Base-by-base conservation (phyloP, 306 rosid species). In the Sphenostylis stenocarpa region DNA sequence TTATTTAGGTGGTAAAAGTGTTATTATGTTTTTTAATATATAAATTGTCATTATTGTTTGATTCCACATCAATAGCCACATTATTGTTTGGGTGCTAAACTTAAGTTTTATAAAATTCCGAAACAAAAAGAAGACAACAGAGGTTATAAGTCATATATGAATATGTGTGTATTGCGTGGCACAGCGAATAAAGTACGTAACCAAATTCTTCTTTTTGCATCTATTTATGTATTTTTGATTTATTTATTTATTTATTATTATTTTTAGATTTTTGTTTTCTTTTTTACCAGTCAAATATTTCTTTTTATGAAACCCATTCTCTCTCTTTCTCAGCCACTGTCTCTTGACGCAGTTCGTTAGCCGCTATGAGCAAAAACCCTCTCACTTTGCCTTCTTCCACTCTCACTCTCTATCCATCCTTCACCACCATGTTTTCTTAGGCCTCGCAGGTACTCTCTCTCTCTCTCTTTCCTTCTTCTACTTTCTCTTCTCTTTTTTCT, bases 261-360 rank as follows among this genome's bases (percentile, higher is more conserved):
- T 31, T 31, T 1, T 39, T 38, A 9, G 8, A 53, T 28, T 29
- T 48, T 8, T 3, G 13, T 9, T 38, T 47, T 55, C 39, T 34
- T 57, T 81, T 81, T 62, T 76, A 69, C 69, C 68, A 51, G 73
- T 51, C 81, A 76, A 81, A 81, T 70, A 76, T 41, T 76, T 51
- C 62, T 61, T 70, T 73, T 48, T 39, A 14, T 3, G 31, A 73
- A 65, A 64, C 57, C 14, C 71, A 12, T 29, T 5, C 52, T 24
- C 16, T 70, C 29, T 33, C 29, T 47, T 5, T 60, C 65, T 21
- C 70, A 33, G 11, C 64, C 41, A 72, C 8, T 64, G 73, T 49
- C 76, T 3, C 51, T 29, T 72, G 43, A 8, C 73, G 72, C 51
- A 23, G 67, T 72, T 79, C 8, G 83, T 67, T 73, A 48, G 87